These are phyloP conservation scores for Penicillium diatomitis DNA, from an alignment of 495 filamentous ascomycete genomes.

Conservation along the genomic window DNA sequence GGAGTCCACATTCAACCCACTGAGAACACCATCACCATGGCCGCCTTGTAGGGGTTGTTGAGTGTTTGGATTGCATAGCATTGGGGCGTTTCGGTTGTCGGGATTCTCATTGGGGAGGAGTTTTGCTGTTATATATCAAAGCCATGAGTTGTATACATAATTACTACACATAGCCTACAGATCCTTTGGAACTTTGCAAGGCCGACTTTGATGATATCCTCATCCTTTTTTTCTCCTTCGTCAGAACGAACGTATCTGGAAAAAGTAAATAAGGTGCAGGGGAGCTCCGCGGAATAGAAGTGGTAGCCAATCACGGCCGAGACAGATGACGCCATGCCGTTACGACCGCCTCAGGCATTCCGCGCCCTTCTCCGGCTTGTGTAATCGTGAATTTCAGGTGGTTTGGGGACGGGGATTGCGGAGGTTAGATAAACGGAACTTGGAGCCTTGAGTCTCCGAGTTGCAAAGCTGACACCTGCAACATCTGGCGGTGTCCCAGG, in stretches of 20 bases:
- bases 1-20: slow-evolving; percentile 17
- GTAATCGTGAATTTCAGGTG: slow-evolving; percentile 2
- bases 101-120: too few relatives aligned
- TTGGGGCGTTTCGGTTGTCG: slow-evolving; percentile 1
- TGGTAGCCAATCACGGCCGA: slow-evolving; percentile 5
- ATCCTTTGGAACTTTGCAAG: too few relatives aligned
- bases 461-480: slow-evolving; percentile 1
- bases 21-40: slow-evolving; percentile 10
- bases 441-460: neutral
- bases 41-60: slow-evolving; percentile 1
- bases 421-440: too few relatives aligned
- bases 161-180: too few relatives aligned
- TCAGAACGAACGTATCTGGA: too few relatives aligned
- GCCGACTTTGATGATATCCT: too few relatives aligned
- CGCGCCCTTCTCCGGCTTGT: slow-evolving; percentile 8
- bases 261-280: neutral
- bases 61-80: neutral
- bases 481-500: neutral
- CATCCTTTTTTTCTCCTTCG: too few relatives aligned
- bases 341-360: slow-evolving; percentile 10
- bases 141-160: too few relatives aligned
- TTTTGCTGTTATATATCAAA: too few relatives aligned
- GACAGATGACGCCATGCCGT: slow-evolving; percentile 10
- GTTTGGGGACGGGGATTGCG: too few relatives aligned
- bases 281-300: neutral